Percentiles rank a stretch among this genome's conserved stretches.
These are phyloP conservation scores for Psilocybe azurescens DNA, from an alignment of 768 basidiomycete species.

Conservation along the genomic window DNA sequence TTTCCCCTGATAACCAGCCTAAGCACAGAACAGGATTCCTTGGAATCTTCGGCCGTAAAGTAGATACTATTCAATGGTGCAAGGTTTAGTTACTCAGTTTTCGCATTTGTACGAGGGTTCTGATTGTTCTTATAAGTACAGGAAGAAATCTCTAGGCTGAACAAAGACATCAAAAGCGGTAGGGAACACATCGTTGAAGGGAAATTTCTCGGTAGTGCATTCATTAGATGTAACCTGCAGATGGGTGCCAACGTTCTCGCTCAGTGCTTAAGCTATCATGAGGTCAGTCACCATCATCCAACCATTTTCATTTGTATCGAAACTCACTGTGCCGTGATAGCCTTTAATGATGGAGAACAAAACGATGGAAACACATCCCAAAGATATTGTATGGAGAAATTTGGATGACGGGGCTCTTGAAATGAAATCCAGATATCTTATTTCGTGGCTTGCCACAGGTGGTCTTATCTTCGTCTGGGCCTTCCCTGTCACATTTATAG, in stretches of 20 bases:
- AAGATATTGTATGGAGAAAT: constrained; percentile 64
- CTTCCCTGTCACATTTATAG: constrained; percentile 70
- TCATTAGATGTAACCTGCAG: constrained; percentile 74
- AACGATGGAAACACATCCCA: constrained; percentile 61
- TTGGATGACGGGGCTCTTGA: constrained; percentile 57
- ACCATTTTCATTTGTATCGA: constrained; percentile 2
- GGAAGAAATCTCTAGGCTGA: constrained; percentile 57
- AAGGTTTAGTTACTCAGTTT: constrained; percentile 34
- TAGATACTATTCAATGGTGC: constrained; percentile 71
- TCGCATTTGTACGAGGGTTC: neutral
- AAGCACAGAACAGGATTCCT: constrained; percentile 54
- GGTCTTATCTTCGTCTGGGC: constrained; percentile 70
- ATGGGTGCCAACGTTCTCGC: constrained; percentile 76
- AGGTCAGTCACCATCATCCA: constrained; percentile 33
- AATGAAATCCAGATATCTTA: constrained; percentile 55
- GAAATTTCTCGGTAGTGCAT: constrained; percentile 58
- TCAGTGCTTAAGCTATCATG: constrained; percentile 61
- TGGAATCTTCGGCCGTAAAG: constrained; percentile 60
- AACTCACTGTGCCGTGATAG: constrained; percentile 27
- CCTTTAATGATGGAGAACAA: constrained; percentile 63
- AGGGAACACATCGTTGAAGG: constrained; percentile 42
- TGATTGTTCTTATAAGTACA: constrained; percentile 21
- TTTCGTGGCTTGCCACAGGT: constrained; percentile 60
- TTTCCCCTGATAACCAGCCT: constrained; percentile 55
- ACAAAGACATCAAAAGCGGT: constrained; percentile 45